Evolutionary conservation across 805 yeast species (phyloP).

Genomic region (Saccharomycodes ludwigii): DNA sequence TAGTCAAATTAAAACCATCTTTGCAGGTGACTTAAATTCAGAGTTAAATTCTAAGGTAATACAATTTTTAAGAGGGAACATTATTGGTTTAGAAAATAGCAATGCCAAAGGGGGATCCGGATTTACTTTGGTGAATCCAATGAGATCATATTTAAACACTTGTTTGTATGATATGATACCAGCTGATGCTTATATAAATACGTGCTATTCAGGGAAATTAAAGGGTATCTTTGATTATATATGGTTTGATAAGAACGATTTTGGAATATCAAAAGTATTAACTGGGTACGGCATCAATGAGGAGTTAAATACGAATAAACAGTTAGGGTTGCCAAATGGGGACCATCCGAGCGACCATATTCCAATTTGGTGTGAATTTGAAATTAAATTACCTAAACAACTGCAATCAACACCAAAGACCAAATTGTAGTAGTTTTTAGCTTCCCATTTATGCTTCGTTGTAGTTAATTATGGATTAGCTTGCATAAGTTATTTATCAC

Average conservation of each 20-base stretch:
- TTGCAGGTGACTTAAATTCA: slow-evolving; percentile 50
- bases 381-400: slow-evolving; percentile 12
- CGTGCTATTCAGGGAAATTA: slow-evolving; percentile 38
- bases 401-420: too few relatives aligned
- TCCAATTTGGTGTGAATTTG: slow-evolving; percentile 28
- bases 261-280: slow-evolving; percentile 32
- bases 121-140: slow-evolving; percentile 22
- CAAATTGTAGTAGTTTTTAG: too few relatives aligned
- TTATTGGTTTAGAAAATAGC: slow-evolving; percentile 17
- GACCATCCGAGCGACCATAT: slow-evolving; percentile 49
- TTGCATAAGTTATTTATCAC: too few relatives aligned
- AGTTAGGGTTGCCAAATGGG: slow-evolving; percentile 39
- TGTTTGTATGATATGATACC: slow-evolving; percentile 21
- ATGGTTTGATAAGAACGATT: slow-evolving; percentile 34
- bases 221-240: slow-evolving; percentile 47
- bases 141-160: slow-evolving; percentile 21
- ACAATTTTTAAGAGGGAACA: slow-evolving; percentile 27
- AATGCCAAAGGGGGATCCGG: too few relatives aligned
- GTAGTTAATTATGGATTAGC: too few relatives aligned
- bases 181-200: slow-evolving; percentile 22
- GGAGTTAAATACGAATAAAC: slow-evolving; percentile 13
- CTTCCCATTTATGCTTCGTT: too few relatives aligned
- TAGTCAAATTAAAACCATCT: slow-evolving; percentile 26
- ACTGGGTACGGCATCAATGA: slow-evolving; percentile 29
- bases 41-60: slow-evolving; percentile 37